Evolutionary conservation across 345 rosid genomes (phyloP).

Genomic region (Citrus hindsii): DNA sequence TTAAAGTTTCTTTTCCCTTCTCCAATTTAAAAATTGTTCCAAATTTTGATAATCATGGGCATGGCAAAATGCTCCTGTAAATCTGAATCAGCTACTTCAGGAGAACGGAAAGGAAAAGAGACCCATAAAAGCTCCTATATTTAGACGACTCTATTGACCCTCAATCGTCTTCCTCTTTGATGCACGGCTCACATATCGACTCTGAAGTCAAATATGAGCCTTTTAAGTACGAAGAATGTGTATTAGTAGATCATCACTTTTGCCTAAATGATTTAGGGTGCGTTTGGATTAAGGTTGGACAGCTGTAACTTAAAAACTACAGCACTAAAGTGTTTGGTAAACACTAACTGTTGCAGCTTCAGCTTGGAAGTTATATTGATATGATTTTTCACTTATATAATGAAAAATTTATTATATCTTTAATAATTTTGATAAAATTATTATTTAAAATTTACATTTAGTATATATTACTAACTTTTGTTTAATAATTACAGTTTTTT

Average conservation of each 20-base stretch:
- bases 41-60: background rate
- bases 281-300: too few species aligned
- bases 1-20: background rate
- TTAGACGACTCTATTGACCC: background rate
- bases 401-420: too few species aligned
- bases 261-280: background rate
- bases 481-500: too few species aligned
- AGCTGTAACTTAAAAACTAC: too few species aligned
- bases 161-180: background rate
- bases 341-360: accelerated
- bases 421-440: too few species aligned
- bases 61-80: background rate
- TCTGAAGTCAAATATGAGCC: background rate
- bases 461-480: too few species aligned
- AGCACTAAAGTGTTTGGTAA: too few species aligned
- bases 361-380: accelerated
- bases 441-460: too few species aligned
- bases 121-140: too few species aligned
- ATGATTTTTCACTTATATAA: too few species aligned
- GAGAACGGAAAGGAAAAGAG: too few species aligned
- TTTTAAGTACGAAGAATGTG: background rate
- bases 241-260: background rate
- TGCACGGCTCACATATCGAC: background rate
- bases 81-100: background rate
- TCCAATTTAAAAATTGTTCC: background rate